Evolutionary conservation across 495 filamentous ascomycete species (phyloP).

Genomic region (Rostrohypoxylon terebratum): DNA sequence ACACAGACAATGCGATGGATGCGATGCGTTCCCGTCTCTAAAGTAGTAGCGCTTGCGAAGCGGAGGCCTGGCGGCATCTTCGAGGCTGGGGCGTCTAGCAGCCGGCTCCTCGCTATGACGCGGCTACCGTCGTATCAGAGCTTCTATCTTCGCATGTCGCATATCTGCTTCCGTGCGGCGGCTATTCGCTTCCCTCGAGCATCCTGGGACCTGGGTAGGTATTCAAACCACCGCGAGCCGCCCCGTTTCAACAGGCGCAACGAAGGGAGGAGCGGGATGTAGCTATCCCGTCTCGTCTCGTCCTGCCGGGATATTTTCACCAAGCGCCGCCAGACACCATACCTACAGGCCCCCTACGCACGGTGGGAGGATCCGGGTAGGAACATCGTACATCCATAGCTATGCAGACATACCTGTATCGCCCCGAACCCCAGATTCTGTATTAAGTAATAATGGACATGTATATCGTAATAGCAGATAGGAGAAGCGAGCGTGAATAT

Average conservation of each 20-base stretch:
- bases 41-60: slow-evolving; percentile 14
- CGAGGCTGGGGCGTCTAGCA: slow-evolving; percentile 34
- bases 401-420: slow-evolving; percentile 3
- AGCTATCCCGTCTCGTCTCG: neutral
- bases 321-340: slow-evolving; percentile 31
- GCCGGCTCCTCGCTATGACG: slow-evolving; percentile 22
- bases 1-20: neutral
- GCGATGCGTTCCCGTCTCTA: neutral
- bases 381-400: neutral
- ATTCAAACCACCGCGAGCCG: slow-evolving; percentile 27
- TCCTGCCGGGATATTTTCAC: neutral
- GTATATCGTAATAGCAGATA: too few relatives aligned
- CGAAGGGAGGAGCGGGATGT: neutral
- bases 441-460: neutral
- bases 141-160: neutral
- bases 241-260: slow-evolving; percentile 44
- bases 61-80: slow-evolving; percentile 44
- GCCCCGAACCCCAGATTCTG: slow-evolving; percentile 27
- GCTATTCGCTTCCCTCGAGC: slow-evolving; percentile 8
- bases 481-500: neutral
- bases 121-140: slow-evolving; percentile 39
- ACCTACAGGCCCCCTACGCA: neutral
- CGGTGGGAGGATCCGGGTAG: slow-evolving; percentile 1
- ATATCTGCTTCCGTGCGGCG: slow-evolving; percentile 8
- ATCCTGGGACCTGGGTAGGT: too few relatives aligned